Conservation (phyloP, 139 green algal species). For the Penium margaritaceum region DNA sequence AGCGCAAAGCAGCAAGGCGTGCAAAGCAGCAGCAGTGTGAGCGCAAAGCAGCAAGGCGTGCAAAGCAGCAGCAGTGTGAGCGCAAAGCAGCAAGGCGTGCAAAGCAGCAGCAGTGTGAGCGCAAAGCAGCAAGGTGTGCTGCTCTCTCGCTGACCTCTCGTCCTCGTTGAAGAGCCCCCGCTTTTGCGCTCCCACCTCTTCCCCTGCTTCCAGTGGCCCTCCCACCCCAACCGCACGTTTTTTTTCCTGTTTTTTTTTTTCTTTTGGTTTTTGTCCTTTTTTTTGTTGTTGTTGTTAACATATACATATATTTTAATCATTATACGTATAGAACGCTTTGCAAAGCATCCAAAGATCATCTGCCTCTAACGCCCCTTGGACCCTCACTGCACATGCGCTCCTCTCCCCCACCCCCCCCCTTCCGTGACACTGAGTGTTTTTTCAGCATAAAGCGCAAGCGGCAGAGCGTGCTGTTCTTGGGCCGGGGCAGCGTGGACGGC, state of each 20-base stretch:
- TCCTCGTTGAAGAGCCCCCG: neutral
- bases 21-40: no score
- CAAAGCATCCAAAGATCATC: neutral
- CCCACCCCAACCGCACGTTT: neutral
- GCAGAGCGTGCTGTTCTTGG: conserved; percentile 35
- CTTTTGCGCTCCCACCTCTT: neutral
- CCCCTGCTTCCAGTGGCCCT: neutral
- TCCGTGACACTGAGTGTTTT: no score
- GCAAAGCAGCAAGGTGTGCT: no score
- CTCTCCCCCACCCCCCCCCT: neutral
- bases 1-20: no score
- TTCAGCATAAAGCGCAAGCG: neutral
- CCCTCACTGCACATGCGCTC: neutral
- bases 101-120: no score
- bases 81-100: no score
- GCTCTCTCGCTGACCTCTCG: neutral
- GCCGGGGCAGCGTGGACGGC: conserved; percentile 1
- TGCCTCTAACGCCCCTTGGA: neutral
- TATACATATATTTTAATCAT: neutral
- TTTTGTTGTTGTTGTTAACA: no score
- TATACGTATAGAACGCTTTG: neutral
- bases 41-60: no score
- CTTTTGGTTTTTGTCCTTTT: no score
- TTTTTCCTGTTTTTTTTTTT: neutral
- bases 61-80: no score